Evolutionary conservation across 306 rosid genomes (phyloP).

Genomic region (cucumber (Cucumis sativus)): Cucumber_9930_V3 NC_026660.2:26101501-26102000

Average conservation of each 20-base stretch:
- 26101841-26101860: no score
- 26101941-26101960: slow-evolving; percentile 18
- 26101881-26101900: not conserved
- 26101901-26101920: not conserved
- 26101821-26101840: not conserved
- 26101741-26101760: not conserved
- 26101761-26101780: not conserved
- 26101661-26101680: not conserved
- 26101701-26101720: not conserved
- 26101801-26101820: not conserved
- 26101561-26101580: no score
- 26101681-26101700: not conserved
- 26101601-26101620: not conserved
- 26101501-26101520: not conserved
- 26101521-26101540: not conserved
- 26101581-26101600: no score
- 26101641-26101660: slow-evolving; percentile 2
- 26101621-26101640: not conserved
- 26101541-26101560: no score
- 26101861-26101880: not conserved
- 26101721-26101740: not conserved
- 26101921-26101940: slow-evolving; percentile 25
- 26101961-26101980: slow-evolving; percentile 17
- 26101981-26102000: slow-evolving; percentile 29
- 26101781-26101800: not conserved